Evolutionary conservation across 2,329 filamentous ascomycete genomes (phyloP).

Genomic region (Aspergillus ochraceus): DNA sequence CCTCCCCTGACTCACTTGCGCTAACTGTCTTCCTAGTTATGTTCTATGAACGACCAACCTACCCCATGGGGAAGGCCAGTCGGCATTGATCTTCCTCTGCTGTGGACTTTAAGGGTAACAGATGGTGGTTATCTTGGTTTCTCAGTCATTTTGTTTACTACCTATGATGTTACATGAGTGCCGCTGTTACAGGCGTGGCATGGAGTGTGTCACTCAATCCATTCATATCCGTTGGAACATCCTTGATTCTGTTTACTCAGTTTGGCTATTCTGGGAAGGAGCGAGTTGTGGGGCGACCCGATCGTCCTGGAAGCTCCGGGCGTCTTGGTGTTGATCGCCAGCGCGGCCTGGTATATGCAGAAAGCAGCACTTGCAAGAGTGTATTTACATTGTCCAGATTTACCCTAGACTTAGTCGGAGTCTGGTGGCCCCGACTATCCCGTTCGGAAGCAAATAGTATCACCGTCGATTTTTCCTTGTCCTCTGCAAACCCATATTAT

Average conservation of each 20-base stretch:
- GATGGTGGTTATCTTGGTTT: neutral
- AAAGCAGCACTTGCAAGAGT: neutral
- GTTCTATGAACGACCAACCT: conserved; percentile 20
- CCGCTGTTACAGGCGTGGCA: neutral
- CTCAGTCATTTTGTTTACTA: neutral
- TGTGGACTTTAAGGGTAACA: neutral
- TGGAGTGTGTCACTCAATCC: too few species aligned
- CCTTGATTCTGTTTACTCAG: neutral
- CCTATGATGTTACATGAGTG: neutral
- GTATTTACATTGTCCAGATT: neutral
- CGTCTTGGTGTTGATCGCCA: neutral
- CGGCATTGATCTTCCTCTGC: neutral
- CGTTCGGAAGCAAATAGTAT: neutral
- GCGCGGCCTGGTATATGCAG: neutral
- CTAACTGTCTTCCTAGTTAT: conserved; percentile 20
- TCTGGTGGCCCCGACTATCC: too few species aligned
- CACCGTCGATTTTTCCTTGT: neutral
- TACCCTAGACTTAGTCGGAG: neutral
- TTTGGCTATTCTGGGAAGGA: neutral
- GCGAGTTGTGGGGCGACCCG: neutral
- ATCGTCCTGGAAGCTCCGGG: too few species aligned
- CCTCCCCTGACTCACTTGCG: neutral
- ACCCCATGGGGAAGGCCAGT: neutral
- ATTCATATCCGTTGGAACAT: neutral
- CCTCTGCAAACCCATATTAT: too few species aligned